Base-by-base conservation (phyloP, 768 basidiomycete genomes). In the Leccinum aurantiacum region DNA sequence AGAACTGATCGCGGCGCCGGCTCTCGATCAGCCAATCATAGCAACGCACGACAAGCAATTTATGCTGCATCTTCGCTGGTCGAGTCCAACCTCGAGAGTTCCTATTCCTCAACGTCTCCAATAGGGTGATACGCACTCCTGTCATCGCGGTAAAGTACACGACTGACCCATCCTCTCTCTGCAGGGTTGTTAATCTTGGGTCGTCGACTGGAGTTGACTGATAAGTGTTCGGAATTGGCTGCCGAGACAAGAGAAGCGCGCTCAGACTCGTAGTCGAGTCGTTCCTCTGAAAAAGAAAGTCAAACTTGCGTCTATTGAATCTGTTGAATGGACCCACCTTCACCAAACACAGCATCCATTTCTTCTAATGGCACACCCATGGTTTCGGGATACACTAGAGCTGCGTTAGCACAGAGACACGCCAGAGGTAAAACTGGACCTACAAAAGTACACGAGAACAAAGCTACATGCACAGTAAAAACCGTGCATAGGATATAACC, bases 401-500 rank as follows among this genome's bases (percentile, higher is more conserved):
- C 13, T 29, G 10, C 3, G 29, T 74, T 13, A 71, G 60, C 31
- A 51, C 8, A 53, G 38, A 51, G 7, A 14, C 17, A 53, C 9
- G 9, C 3, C 7, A 29, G 38, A 37, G 15, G 27, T 24, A 4
- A 46, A 56, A 48, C n/a, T 27, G 58, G 3, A 80, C 89, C 64
- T 69, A 93, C 86, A 74, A 75, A 92, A 90, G 73, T 90, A 93
- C 6, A 94, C 90, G 48, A 94, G 77, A 51, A 96, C 77, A 70
- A 95, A 91, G 69, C 92, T 92, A 68, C 90, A 88, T 9, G 84
- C 84, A 71, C 93, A 94, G 75, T 93, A 95, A 76, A 93, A 93
- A 24, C 89, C 93, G 66, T 96, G 94, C 93, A 98, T 95, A 0
- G 93, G 92, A 76, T 98, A 97, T 57, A 98, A 72, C 51, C 91